Evolutionary conservation across 768 basidiomycete species (phyloP), one percentile per base, ranked within the genome.

Genomic region (Hygrocybe punicea): DNA sequence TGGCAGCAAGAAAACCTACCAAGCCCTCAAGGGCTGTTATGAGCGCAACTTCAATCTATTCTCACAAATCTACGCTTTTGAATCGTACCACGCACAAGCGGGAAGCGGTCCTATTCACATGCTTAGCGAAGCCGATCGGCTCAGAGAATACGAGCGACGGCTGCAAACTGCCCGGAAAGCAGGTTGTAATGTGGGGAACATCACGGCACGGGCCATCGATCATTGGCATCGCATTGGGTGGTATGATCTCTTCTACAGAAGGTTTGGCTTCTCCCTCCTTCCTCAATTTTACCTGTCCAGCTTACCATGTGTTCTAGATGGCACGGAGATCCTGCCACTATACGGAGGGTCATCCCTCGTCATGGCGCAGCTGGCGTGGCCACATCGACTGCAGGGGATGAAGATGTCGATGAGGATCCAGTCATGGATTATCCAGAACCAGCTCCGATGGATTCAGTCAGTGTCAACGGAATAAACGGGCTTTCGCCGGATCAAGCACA

Each of bases 21-120:
- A 90, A 65, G 89, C 89, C 1, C 78, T 91, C 55, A 91, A 91
- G 72, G 88, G 89, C 19, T 91, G 89, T 64, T 91, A 89, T 60
- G 88, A 91, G 66, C 87, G 89, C 64, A 91, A 90, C 62, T 88
- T 91, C 62, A 90, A 89, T 62, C 72, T 89, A 14, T 91, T 90
- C 79, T 90, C 87, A 70, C 88, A 91, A 68, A 87, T 91, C 37
- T 86, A 86, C 64, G 78, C 82, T 6, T 87, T 88, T 60, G 87
- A 91, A 67, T 72, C 71, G 11, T 86, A 77, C 58, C 70, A 81
- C 54, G 64, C 71, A 37, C 71, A 77, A 61, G 59, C 69, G 40
- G 70, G 69, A 37, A 62, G 62, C 59, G 65, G 70, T 51, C 73
- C 73, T 33, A 66, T 84, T 10, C 71, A 68, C 44, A 61, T 73